phyloP scores from a whole-genome alignment of 2,329 filamentous ascomycete genomes.

The Alternaria sp. region DNA sequence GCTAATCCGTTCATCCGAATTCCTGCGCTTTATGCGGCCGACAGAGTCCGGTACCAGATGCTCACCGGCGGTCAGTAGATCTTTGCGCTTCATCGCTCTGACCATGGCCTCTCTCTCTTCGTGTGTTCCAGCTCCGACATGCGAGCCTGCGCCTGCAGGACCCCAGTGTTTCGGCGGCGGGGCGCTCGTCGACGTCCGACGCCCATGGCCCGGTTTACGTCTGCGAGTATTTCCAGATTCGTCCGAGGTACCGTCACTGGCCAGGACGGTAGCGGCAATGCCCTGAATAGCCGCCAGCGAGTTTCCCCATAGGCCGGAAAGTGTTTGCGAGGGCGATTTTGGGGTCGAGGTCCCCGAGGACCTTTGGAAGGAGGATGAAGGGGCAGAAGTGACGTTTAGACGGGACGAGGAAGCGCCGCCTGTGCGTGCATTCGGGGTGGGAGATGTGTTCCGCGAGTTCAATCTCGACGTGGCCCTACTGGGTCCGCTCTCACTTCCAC shows the following conservation, averaged over 20 bases:
- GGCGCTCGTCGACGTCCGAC: slow-evolving; percentile 45
- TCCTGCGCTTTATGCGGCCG: slow-evolving; percentile 67
- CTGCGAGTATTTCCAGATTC: slow-evolving; percentile 28
- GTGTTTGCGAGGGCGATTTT: slow-evolving; percentile 31
- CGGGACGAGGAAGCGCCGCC: slow-evolving; percentile 41
- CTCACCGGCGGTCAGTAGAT: slow-evolving; percentile 53
- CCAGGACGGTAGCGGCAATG: slow-evolving; percentile 57
- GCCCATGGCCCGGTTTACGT: slow-evolving; percentile 36
- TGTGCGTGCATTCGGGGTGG: slow-evolving; percentile 40
- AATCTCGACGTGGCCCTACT: slow-evolving; percentile 50
- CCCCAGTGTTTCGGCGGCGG: slow-evolving; percentile 57
- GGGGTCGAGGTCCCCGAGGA: slow-evolving; percentile 30
- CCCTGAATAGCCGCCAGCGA: slow-evolving; percentile 58
- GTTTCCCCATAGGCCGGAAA: slow-evolving; percentile 55
- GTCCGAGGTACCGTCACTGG: slow-evolving; percentile 43
- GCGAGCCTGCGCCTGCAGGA: slow-evolving; percentile 45
- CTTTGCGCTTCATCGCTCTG: slow-evolving; percentile 57
- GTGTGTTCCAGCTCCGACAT: slow-evolving; percentile 53
- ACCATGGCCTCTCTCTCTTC: slow-evolving; percentile 56
- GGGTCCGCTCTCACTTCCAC: slow-evolving; percentile 42
- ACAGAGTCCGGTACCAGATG: slow-evolving; percentile 51
- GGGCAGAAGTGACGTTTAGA: slow-evolving; percentile 35
- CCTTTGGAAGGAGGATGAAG: slow-evolving; percentile 33
- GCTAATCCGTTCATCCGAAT: slow-evolving; percentile 66
- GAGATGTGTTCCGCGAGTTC: slow-evolving; percentile 43